A percentile compares a stretch with the other conserved stretches of the same genome.
phyloP scores from a whole-genome alignment of 192 early-diverging fungal genomes.

The Backusella westeae region DNA sequence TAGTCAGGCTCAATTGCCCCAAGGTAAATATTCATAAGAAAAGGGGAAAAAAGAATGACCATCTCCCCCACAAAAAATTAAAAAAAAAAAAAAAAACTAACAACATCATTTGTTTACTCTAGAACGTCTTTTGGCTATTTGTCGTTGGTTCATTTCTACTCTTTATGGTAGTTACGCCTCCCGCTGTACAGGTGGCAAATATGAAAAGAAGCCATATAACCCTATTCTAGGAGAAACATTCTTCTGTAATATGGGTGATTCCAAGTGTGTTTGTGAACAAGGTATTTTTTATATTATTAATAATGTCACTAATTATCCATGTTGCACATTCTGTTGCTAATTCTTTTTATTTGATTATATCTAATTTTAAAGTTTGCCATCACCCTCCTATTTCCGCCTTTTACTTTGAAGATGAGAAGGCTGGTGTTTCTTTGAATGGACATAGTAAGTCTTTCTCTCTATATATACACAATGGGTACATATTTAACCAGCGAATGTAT shows the following conservation, averaged over 20 bases:
- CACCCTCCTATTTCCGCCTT: constrained; percentile 73
- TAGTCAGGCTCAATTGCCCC: constrained; percentile 45
- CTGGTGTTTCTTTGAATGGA: constrained; percentile 63
- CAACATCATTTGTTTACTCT: constrained; percentile 9
- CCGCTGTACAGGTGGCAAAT: constrained; percentile 60
- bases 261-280: constrained; percentile 62
- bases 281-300: constrained; percentile 12
- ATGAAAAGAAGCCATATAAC: constrained; percentile 78
- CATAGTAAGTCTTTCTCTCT: constrained; percentile 42
- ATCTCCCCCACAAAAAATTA: not conserved
- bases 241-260: constrained; percentile 52
- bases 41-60: not conserved
- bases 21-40: constrained; percentile 22
- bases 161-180: constrained; percentile 77
- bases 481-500: not conserved
- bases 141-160: constrained; percentile 81
- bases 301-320: not conserved
- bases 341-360: not conserved
- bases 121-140: constrained; percentile 68
- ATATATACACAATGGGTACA: not conserved
- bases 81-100: not conserved
- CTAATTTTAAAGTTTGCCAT: constrained; percentile 50
- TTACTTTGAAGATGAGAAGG: constrained; percentile 62
- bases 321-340: constrained; percentile 4
- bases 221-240: constrained; percentile 66